These are phyloP conservation scores for Dothidotthia symphoricarpi DNA, from an alignment of 2,329 filamentous ascomycete species.

Conservation along the genomic window DNA sequence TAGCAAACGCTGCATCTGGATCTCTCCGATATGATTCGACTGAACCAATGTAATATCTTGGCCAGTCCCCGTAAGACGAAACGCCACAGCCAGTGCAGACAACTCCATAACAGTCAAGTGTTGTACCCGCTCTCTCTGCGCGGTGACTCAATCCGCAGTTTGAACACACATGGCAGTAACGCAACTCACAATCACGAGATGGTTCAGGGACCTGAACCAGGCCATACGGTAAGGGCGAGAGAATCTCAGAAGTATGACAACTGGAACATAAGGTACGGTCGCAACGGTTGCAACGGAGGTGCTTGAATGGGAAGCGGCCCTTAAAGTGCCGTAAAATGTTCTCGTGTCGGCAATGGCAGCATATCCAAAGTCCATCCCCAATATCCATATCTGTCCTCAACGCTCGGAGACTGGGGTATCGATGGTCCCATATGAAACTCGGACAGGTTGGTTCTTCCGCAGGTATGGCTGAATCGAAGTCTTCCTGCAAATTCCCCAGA, in stretches of 20 bases:
- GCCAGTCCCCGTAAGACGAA: constrained; percentile 16
- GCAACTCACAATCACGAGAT: constrained; percentile 1
- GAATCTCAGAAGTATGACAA: constrained; percentile 11
- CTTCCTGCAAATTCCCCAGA: constrained; percentile 8
- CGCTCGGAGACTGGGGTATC: constrained; percentile 12
- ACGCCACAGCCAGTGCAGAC: constrained; percentile 10
- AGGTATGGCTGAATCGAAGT: constrained; percentile 3
- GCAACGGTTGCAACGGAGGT: constrained; percentile 10
- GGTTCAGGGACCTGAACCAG: constrained; percentile 9
- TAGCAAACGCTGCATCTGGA: constrained; percentile 11
- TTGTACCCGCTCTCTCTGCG: constrained; percentile 11
- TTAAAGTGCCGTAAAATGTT: constrained; percentile 15
- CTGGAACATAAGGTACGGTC: constrained; percentile 3
- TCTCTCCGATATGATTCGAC: constrained; percentile 16
- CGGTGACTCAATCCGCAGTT: constrained; percentile 15
- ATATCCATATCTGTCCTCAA: constrained; percentile 14
- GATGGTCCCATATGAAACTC: constrained; percentile 10
- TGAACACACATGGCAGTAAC: constrained; percentile 15
- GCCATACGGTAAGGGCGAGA: constrained; percentile 12
- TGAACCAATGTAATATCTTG: constrained; percentile 11
- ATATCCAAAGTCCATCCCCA: constrained; percentile 17
- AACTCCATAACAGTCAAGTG: constrained; percentile 12
- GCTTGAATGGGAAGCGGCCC: constrained; percentile 14
- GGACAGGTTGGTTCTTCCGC: constrained; percentile 11
- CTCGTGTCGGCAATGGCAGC: constrained; percentile 14